phyloP scores from a whole-genome alignment of 148 eudicot genomes.

The Chenopodium formosanum region DNA sequence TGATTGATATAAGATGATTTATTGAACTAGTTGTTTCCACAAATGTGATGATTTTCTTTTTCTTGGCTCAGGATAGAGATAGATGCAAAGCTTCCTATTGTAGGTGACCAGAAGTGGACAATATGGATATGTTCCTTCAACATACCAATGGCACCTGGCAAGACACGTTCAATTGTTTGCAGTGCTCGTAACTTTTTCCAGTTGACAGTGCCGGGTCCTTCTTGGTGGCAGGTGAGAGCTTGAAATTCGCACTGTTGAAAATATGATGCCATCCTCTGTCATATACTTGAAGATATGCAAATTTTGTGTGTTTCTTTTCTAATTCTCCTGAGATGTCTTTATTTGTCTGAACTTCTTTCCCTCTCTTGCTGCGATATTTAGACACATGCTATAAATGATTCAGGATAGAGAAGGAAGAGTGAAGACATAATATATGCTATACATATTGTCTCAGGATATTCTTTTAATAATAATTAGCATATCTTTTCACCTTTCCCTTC shows the following conservation, averaged over 20 bases:
- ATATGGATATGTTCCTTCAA: slow-evolving; percentile 99
- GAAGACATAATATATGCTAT: too few relatives aligned
- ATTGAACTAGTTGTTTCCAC: neutral
- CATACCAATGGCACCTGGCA: slow-evolving; percentile 98
- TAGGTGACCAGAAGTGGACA: slow-evolving; percentile 95
- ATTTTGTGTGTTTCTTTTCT: neutral
- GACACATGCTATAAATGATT: neutral
- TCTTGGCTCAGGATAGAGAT: slow-evolving; percentile 66
- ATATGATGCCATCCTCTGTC: neutral
- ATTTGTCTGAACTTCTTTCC: neutral
- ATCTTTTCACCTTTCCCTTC: neutral
- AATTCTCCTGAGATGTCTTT: neutral
- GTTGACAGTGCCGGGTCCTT: slow-evolving; percentile 87
- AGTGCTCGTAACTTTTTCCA: slow-evolving; percentile 98
- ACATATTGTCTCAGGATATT: neutral
- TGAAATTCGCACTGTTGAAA: neutral
- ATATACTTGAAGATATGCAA: neutral
- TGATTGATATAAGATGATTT: neutral
- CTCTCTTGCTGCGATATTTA: too few relatives aligned
- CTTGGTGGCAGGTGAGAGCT: slow-evolving; percentile 94
- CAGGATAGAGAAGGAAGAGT: too few relatives aligned
- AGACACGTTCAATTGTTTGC: slow-evolving; percentile 98
- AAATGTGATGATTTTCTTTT: neutral
- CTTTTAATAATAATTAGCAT: neutral
- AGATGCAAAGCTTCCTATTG: slow-evolving; percentile 80